These are phyloP conservation scores for Chaetoceros muelleri DNA, from an alignment of 108 stramenopile species.

Conservation along the genomic window DNA sequence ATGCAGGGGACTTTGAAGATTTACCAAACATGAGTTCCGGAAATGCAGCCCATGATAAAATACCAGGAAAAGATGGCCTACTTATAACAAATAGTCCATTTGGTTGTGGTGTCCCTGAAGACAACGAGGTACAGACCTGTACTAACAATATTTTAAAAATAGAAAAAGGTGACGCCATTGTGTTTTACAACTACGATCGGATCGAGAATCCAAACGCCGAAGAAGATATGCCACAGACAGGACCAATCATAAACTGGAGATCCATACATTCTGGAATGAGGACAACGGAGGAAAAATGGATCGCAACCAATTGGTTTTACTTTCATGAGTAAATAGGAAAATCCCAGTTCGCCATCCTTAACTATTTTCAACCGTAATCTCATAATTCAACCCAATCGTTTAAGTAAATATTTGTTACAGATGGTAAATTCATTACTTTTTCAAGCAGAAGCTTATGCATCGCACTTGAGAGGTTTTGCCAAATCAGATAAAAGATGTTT, in stretches of 20 bases:
- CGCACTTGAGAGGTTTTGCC: too few species aligned
- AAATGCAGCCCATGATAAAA: slow-evolving; percentile 1
- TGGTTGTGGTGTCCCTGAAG: slow-evolving; percentile 2
- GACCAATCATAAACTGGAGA: slow-evolving; percentile 19
- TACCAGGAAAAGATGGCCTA: slow-evolving; percentile 16
- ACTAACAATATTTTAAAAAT: slow-evolving; percentile 15
- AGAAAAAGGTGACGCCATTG: slow-evolving; percentile 30
- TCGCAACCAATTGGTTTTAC: slow-evolving; percentile 22
- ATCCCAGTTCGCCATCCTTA: too few species aligned
- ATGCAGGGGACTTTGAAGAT: not conserved
- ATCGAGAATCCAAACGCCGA: slow-evolving; percentile 10
- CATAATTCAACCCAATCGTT: too few species aligned
- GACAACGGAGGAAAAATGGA: slow-evolving; percentile 28
- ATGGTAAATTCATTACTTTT: too few species aligned
- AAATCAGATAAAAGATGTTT: not conserved
- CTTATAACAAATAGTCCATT: slow-evolving; percentile 20
- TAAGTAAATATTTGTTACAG: too few species aligned
- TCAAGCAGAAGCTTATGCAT: not conserved
- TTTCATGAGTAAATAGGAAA: not conserved
- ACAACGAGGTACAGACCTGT: not conserved
- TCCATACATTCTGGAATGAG: slow-evolving; percentile 22
- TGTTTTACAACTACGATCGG: slow-evolving; percentile 28
- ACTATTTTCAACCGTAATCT: too few species aligned
- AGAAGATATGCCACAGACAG: slow-evolving; percentile 11
- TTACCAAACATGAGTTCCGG: slow-evolving; percentile 3